Percentiles rank a stretch among this genome's conserved stretches.
These are phyloP conservation scores for Pestalotiopsis sp. DNA, from an alignment of 2,329 filamentous ascomycete species.

Conservation along the genomic window DNA sequence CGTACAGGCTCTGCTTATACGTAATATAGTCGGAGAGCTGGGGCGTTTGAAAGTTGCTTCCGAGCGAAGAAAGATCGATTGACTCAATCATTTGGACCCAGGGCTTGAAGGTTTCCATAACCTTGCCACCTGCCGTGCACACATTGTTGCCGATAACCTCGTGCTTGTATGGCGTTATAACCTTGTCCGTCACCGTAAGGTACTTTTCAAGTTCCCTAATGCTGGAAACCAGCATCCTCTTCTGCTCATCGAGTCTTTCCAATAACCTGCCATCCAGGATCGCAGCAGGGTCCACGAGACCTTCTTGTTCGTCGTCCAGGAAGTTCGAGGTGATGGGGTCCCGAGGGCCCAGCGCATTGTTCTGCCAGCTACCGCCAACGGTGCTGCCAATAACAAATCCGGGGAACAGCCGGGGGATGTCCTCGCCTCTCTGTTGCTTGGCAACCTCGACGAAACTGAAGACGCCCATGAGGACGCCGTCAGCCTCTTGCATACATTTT, in stretches of 20 bases:
- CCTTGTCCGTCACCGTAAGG: constrained; percentile 75
- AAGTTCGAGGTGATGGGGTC: constrained; percentile 82
- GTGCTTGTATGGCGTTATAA: constrained; percentile 78
- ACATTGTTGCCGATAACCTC: constrained; percentile 80
- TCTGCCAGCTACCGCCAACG: constrained; percentile 86
- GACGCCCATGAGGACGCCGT: constrained; percentile 90
- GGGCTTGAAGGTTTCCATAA: constrained; percentile 85
- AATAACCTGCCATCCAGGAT: constrained; percentile 77
- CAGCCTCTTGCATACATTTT: constrained; percentile 96
- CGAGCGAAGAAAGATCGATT: constrained; percentile 81
- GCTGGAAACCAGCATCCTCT: constrained; percentile 81
- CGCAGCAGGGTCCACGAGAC: constrained; percentile 69
- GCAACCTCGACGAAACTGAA: constrained; percentile 97
- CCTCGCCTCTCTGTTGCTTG: constrained; percentile 87
- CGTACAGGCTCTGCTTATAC: constrained; percentile 93
- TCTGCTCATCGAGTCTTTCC: constrained; percentile 83
- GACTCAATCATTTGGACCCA: constrained; percentile 92
- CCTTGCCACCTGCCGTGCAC: constrained; percentile 75
- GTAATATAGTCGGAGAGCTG: constrained; percentile 84
- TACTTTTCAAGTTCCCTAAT: constrained; percentile 88
- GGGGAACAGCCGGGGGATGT: constrained; percentile 88
- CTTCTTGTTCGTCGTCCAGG: constrained; percentile 76
- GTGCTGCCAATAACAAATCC: constrained; percentile 89
- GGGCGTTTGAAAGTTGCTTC: constrained; percentile 78
- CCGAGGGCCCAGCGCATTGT: constrained; percentile 65